Evolutionary conservation across 2,329 filamentous ascomycete species (phyloP), one percentile per base, ranked within the genome.

Genomic region (Talaromyces sp.): DNA sequence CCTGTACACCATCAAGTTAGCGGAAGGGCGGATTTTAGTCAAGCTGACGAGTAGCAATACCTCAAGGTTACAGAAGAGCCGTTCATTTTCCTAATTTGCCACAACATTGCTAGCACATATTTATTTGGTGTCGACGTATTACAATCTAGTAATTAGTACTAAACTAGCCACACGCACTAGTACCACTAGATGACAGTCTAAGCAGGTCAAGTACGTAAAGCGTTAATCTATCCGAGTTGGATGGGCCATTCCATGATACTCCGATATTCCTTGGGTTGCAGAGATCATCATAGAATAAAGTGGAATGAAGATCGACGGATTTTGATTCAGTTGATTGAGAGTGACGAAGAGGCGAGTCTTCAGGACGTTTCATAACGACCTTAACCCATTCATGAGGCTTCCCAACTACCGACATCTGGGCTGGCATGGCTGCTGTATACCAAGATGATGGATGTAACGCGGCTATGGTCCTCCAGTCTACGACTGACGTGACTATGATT

Each of bases 201-300:
- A 33, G 52, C 31, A 56, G n/a, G 52, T 56, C 52, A 37, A 39
- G 52, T 56, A 56, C 52, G 52, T 56, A 56, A 52, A 56, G 11
- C 33, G 3, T 56, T 15, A 37, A 39, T 13, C 27, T 25, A 27
- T 33, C 27, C 47, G 47, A 52, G 27, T 11, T 31, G 49, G 49
- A 52, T 52, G 13, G 22, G 15, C 15, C 25, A 33, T 52, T 47
- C 19, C 11, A 47, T 50, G 22, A 50, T 50, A 27, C 27, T 27
- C 27, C 27, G 49, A 33, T 31, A 52, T 52, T 31, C 49, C 49
- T 52, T 49, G 13, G 2, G 10, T 49, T 27, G 8, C 25, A 25
- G 25, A 33, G 49, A 52, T 52, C 15, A 27, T 27, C 27, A 2
- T 27, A 27, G 22, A 50, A 27, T 25, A 50, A 49, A 22, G 10